phyloP scores from a whole-genome alignment of 768 basidiomycete species.

The Termitomyces sp. region DNA sequence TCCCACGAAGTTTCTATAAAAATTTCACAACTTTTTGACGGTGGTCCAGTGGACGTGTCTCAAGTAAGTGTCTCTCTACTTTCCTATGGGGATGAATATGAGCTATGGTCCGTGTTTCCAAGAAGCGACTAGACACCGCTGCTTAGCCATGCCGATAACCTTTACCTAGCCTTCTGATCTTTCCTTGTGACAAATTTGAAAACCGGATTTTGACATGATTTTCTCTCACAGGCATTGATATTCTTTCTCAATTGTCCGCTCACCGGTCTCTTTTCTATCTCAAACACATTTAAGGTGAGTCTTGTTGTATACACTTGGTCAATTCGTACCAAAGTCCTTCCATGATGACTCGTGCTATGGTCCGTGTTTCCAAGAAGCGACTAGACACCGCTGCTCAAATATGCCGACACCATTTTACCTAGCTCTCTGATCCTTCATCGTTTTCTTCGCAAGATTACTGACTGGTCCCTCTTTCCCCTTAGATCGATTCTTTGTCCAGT shows the following conservation, averaged over 20 bases:
- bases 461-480: background rate
- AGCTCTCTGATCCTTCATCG: conserved; percentile 52
- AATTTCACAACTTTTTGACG: background rate
- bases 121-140: conserved; percentile 88
- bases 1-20: conserved; percentile 10
- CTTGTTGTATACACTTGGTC: background rate
- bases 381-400: conserved; percentile 74
- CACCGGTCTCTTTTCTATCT: background rate
- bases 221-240: background rate
- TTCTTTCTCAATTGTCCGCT: background rate
- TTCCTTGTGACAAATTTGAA: conserved; percentile 58
- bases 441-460: background rate
- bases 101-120: conserved; percentile 96
- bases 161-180: conserved; percentile 83
- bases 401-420: conserved; percentile 67
- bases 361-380: conserved; percentile 94
- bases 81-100: conserved; percentile 53
- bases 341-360: conserved; percentile 71
- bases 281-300: conserved; percentile 6
- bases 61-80: background rate
- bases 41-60: background rate
- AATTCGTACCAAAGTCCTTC: conserved; percentile 16
- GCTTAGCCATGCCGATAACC: conserved; percentile 62
- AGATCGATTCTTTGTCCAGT: background rate
- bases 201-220: conserved; percentile 8